Evolutionary conservation across 2,329 filamentous ascomycete genomes (phyloP), one percentile per base, ranked within the genome.

Genomic region (Cordyceps tenuipes): DNA sequence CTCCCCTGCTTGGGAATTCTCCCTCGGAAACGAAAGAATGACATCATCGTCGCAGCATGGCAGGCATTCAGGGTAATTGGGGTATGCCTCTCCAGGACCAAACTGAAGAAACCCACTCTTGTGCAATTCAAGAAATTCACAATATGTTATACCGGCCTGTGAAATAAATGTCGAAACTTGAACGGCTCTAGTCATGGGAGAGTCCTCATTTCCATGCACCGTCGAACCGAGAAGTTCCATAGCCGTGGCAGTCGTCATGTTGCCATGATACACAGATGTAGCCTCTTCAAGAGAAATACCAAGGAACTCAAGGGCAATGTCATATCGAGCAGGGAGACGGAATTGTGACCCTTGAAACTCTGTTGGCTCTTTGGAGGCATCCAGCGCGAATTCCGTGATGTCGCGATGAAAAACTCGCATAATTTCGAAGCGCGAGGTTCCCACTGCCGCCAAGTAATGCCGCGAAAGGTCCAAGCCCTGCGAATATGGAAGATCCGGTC

Each of bases 71-170:
- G 57, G 57, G 31, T 44, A 59, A 17, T 53, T 21, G 31, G 26
- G 15, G 19, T 13, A 7, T 7, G 23, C 17, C 13, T 23, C 29
- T 6, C 57, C 36, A 41, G 57, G 49, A 21, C 34, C 29, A n/a
- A 59, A 59, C 29, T 36, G 13, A 9, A 54, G n/a, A 29, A 59
- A 46, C 1, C 41, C 39, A 23, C 57, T 48, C 15, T 31, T 41
- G 7, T 59, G 57, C 19, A 59, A 21, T 13, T 46, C 49, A 29
- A 59, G 57, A 19, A 59, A 59, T 21, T 59, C 57, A 17, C 57
- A 59, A 17, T 59, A 59, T n/a, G 49, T 53, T 43, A 59, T 59
- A 4, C 57, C 57, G 19, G 50, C 36, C 29, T 46, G 47, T 2
- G 8, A 15, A 26, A 59, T 23, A 59, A 59, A 59, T 5, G 6